A percentile compares a stretch with the other conserved stretches of the same genome.
Conservation (phyloP, 768 basidiomycete species). For the Coprinellus micaceus region DNA sequence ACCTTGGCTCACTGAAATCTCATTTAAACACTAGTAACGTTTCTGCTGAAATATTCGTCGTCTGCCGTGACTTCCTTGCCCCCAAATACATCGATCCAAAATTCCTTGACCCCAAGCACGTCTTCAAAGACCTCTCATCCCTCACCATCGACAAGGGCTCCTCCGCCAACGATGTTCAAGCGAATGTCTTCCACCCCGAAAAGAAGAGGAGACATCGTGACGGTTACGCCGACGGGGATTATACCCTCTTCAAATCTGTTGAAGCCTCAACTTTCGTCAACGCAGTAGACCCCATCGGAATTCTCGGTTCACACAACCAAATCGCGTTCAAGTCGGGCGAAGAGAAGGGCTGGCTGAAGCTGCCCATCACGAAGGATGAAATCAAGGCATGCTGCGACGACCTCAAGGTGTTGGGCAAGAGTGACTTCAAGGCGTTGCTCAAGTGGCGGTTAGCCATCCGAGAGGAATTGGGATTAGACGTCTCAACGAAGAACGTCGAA, state of each 20-base stretch:
- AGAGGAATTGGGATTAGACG: slow-evolving; percentile 89
- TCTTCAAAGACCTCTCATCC: slow-evolving; percentile 84
- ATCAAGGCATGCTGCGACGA: slow-evolving; percentile 83
- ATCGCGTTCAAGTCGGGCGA: slow-evolving; percentile 78
- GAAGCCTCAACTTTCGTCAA: slow-evolving; percentile 70
- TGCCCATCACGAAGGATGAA: slow-evolving; percentile 73
- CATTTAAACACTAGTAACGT: slow-evolving; percentile 68
- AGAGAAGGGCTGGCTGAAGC: slow-evolving; percentile 80
- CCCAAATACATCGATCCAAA: slow-evolving; percentile 96
- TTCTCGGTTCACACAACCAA: slow-evolving; percentile 76
- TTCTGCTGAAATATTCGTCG: slow-evolving; percentile 99
- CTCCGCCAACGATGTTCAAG: slow-evolving; percentile 64
- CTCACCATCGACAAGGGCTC: slow-evolving; percentile 49
- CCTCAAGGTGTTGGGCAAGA: slow-evolving; percentile 95
- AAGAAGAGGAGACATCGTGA: slow-evolving; percentile 92
- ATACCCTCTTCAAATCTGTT: slow-evolving; percentile 78
- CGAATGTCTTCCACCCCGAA: slow-evolving; percentile 95
- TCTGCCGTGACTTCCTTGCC: slow-evolving; percentile 91
- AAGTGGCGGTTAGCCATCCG: slow-evolving; percentile 89
- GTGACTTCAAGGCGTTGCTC: slow-evolving; percentile 90
- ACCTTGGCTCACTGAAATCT: background rate
- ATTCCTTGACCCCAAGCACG: slow-evolving; percentile 95
- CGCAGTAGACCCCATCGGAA: slow-evolving; percentile 65
- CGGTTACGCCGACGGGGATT: slow-evolving; percentile 93
- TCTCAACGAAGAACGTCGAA: slow-evolving; percentile 67